Conservation (phyloP, 1,284 basidiomycete species). For the Moesziomyces parantarcticus region DNA sequence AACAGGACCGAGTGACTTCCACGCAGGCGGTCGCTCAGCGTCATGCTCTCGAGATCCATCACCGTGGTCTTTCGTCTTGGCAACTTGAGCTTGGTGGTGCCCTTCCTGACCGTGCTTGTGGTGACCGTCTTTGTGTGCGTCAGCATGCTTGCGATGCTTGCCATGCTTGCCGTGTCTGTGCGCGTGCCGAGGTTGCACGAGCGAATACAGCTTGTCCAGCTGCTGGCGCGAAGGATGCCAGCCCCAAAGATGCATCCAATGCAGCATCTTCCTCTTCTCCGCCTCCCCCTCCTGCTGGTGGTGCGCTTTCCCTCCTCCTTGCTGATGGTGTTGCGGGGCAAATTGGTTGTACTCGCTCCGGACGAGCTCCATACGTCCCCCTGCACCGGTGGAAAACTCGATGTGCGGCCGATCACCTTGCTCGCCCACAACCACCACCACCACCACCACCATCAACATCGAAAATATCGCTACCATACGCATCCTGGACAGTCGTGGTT, state of each 20-base stretch:
- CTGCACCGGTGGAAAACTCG: neutral
- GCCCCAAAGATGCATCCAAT: slow-evolving; percentile 19
- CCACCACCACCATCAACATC: too few relatives aligned
- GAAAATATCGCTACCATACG: too few relatives aligned
- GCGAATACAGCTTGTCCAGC: slow-evolving; percentile 1
- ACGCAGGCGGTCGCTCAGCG: neutral
- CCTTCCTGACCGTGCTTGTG: neutral
- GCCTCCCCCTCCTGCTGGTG: neutral
- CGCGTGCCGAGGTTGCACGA: neutral
- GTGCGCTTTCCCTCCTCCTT: neutral
- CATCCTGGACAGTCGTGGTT: too few relatives aligned
- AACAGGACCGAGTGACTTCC: neutral
- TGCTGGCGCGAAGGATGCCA: slow-evolving; percentile 10
- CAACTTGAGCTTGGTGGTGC: neutral
- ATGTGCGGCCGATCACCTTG: neutral
- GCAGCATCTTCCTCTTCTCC: slow-evolving; percentile 2
- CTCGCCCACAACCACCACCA: neutral
- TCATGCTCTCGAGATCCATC: neutral
- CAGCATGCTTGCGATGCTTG: too few relatives aligned
- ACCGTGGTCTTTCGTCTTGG: too few relatives aligned
- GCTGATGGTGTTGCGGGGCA: neutral
- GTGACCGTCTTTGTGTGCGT: neutral
- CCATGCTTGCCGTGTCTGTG: too few relatives aligned
- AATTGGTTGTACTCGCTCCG: slow-evolving; percentile 26
- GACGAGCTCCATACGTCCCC: neutral